Evolutionary conservation across 1,284 basidiomycete species (phyloP), one percentile per base, ranked within the genome.

Genomic region (Gastroboletus turbinatus): DNA sequence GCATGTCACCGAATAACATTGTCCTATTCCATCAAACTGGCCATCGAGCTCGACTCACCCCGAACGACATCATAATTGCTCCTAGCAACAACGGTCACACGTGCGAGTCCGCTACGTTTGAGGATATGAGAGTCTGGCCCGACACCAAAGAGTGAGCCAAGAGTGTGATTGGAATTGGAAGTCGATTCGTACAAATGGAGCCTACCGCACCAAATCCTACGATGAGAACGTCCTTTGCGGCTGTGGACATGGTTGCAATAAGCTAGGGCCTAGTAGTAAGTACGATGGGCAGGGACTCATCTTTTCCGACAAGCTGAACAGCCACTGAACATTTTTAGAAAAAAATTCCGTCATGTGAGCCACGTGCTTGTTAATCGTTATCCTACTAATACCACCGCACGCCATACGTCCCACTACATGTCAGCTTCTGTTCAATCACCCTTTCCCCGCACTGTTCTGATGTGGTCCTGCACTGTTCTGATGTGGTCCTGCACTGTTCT

Each of bases 11-110:
- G 13, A 23, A 27, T 17, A 5, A 29, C 11, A 40, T 30, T 11
- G 9, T 4, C 9, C 42, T 30, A 21, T 45, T 52, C 29, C 16
- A 27, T 13, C 39, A 21, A 10, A 44, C 13, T 7, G 33, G 16
- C 17, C 4, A 33, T 23, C 8, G n/a, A 42, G 5, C 36, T 11
- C 27, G 23, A 63, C 72, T 50, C 50, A 83, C 84, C 73, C 13
- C 78, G 76, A 23, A 87, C 80, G 3, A 79, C 73, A 25, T 81
- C 77, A 65, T 84, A 89, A 63, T 92, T 92, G 52, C 87, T 84
- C 50, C 90, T 73, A 1, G 90, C 90, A 5, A 92, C 85, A 13
- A 79, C 85, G 0, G 89, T 92, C 11, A 93, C 84, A n/a, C 81
- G 74, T 1, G 82, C 85, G 32, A 77, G 75, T 8, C 85, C 85